Evolutionary conservation across 2,329 filamentous ascomycete species (phyloP), one percentile per base, ranked within the genome.

Genomic region (Alternaria consortialis): DNA sequence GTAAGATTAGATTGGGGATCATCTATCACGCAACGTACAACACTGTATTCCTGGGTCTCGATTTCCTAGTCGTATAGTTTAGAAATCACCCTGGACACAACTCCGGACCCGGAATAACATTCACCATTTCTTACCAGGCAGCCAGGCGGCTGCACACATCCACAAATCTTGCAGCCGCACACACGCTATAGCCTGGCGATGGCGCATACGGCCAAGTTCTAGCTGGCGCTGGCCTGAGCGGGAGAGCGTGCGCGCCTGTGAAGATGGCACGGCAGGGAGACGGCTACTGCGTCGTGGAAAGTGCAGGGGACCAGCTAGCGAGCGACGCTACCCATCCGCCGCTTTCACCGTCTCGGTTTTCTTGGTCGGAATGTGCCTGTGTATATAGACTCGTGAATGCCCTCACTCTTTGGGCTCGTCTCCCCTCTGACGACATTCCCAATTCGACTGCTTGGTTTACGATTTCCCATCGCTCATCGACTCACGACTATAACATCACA

Each of bases 331-430:
- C 47, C 40, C 27, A 64, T 66, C 65, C 64, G 65, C 65, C 69
- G 66, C 70, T 68, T 64, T 71, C 68, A 72, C 68, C 67, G 67
- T 70, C 70, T 70, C 67, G 66, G 64, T 59, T 55, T 39, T 70
- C 29, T 34, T 64, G 61, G 64, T 63, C 53, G 56, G 43, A 57
- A 36, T 50, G 53, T 36, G 48, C 15, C 50, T 31, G 29, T 56
- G 66, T 70, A 71, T 71, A 71, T 71, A 71, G 66, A 52, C 60
- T 59, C 65, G 61, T 39, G 58, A 46, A 61, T 56, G 54, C 67
- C 65, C 63, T 62, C 62, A 50, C 58, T 39, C 56, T 51, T 62
- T 52, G 48, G 46, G 67, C 63, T 65, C 65, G 60, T 67, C 68
- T 71, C 68, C 65, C 59, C 62, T 60, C 44, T 43, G 52, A 48